Percentiles rank a stretch among this genome's conserved stretches.
Conservation (phyloP, 257 asterid genomes). For the Schizonepeta tenuifolia region DNA sequence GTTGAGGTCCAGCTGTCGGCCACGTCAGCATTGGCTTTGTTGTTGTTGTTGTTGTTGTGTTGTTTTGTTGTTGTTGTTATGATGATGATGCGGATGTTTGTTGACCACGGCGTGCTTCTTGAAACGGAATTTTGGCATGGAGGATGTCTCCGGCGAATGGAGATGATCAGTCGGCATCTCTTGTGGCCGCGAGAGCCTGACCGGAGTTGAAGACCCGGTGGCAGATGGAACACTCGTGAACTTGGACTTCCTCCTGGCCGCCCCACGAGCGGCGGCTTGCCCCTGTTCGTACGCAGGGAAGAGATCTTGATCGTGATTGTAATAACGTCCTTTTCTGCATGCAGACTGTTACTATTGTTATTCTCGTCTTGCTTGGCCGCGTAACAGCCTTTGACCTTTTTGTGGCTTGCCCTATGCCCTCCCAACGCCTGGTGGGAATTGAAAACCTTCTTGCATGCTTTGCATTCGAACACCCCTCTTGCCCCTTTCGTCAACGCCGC, state of each 20-base stretch:
- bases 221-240: slow-evolving; percentile 91
- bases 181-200: slow-evolving; percentile 95
- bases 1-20: slow-evolving; percentile 79
- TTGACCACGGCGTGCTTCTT: no score
- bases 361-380: slow-evolving; percentile 74
- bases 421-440: slow-evolving; percentile 96
- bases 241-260: slow-evolving; percentile 69
- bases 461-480: slow-evolving; percentile 82
- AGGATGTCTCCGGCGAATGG: slow-evolving; percentile 54
- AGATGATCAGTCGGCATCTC: slow-evolving; percentile 91
- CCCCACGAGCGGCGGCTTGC: slow-evolving; percentile 37
- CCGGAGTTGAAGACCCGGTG: slow-evolving; percentile 85
- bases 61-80: background rate
- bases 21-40: background rate
- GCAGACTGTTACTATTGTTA: background rate
- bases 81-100: slow-evolving; percentile 22
- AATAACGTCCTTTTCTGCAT: slow-evolving; percentile 42
- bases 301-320: slow-evolving; percentile 44
- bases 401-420: slow-evolving; percentile 93
- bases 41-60: no score
- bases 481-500: slow-evolving; percentile 41
- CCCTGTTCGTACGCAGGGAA: slow-evolving; percentile 44
- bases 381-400: slow-evolving; percentile 86
- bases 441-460: slow-evolving; percentile 92
- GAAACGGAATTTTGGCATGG: slow-evolving; percentile 49